Base-by-base conservation (phyloP, 257 asterid genomes). In the Osmanthus fragrans region DNA sequence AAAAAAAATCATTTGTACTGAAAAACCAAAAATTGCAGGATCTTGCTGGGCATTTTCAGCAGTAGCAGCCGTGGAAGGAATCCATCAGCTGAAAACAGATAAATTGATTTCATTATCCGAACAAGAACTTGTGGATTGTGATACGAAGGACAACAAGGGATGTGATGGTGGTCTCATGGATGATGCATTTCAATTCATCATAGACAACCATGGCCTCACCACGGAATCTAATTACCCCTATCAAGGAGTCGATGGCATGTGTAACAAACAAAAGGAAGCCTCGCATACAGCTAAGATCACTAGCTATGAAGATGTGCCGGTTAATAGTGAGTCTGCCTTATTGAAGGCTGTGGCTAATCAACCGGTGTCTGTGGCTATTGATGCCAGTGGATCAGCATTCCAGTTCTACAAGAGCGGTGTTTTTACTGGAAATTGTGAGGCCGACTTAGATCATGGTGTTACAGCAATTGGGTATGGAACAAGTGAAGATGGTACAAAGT, bases 21-120 rank as follows among this genome's bases (percentile, higher is more conserved):
- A 51, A 51, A 51, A 16, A 4, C 12, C 8, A 39, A 73, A 69
- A 60, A 47, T n/a, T 49, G 13, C 75, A 83, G 84, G 87, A 60
- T 76, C 84, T 42, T 83, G 82, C 42, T 83, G 87, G 87, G 87
- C 87, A 36, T 84, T 84, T 80, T 84, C 87, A 25, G 87, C 87
- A 0, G 81, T 83, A 30, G 87, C 87, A 45, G 85, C 85, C n/a
- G 76, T 73, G 0, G 87, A 84, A 81, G 85, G 85, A 40, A 78
- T 84, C 74, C 68, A 81, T 58, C 83, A 78, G 64, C 82, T 81
- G 56, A 81, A 29, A 65, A 69, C 79, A 0, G 75, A 63, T 25
- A 73, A 74, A 0, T 40, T 84, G 23, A 32, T 79, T 21, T 84
- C 85, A 2, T n/a, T 84, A 5, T 84, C 83, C 18, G 87, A 81